Evolutionary conservation across 2,329 filamentous ascomycete species (phyloP).

Genomic region (Cordyceps militaris): DNA sequence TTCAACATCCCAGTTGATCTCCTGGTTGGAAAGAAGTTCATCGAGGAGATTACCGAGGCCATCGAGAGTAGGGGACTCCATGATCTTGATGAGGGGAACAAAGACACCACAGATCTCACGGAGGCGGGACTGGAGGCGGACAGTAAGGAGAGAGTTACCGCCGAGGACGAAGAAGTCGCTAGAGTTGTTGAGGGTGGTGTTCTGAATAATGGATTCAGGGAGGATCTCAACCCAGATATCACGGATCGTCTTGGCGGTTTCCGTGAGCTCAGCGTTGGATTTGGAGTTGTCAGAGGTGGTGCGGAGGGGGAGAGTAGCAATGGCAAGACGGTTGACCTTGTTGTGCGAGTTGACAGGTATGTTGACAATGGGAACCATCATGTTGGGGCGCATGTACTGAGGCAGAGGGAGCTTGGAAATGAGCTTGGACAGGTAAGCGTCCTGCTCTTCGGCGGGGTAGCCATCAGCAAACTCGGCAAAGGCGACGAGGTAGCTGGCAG

Average conservation of each 20-base stretch:
- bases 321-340: conserved; percentile 13
- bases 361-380: not conserved
- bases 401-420: conserved; percentile 10
- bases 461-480: conserved; percentile 20
- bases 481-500: conserved; percentile 21
- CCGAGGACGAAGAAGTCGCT: conserved; percentile 37
- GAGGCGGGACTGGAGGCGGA: conserved; percentile 32
- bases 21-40: conserved; percentile 17
- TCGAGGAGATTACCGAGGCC: conserved; percentile 30
- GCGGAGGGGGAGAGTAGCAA: conserved; percentile 9
- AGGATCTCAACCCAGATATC: conserved; percentile 17
- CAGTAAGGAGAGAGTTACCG: conserved; percentile 34
- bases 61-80: conserved; percentile 30
- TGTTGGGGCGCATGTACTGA: conserved; percentile 15
- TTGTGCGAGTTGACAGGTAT: conserved; percentile 12
- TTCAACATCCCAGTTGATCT: conserved; percentile 13
- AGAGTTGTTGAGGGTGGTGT: conserved; percentile 13
- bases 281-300: not conserved
- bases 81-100: conserved; percentile 30
- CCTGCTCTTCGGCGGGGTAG: conserved; percentile 10
- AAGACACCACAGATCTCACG: conserved; percentile 23
- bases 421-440: conserved; percentile 11
- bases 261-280: conserved; percentile 1
- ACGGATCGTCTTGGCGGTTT: conserved; percentile 10
- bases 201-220: conserved; percentile 16